Percentiles rank a stretch among this genome's conserved stretches.
Conservation (phyloP, 2,329 filamentous ascomycete species). For the Exserohilum rostratum region DNA sequence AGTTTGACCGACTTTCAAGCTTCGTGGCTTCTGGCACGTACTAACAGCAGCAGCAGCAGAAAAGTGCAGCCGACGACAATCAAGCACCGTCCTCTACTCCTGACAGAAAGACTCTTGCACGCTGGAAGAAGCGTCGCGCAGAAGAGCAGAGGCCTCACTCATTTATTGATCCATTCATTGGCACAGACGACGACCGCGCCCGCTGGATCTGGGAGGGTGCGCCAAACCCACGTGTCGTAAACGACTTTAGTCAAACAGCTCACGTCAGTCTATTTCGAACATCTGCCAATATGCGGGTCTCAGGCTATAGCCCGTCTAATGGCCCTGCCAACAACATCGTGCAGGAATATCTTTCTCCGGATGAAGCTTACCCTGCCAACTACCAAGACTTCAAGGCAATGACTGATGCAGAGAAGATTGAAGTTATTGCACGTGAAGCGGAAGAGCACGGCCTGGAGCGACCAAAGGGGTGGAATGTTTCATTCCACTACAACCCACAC, state of each 20-base stretch:
- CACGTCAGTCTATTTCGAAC: not conserved
- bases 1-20: not conserved
- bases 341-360: slow-evolving; percentile 42
- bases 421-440: slow-evolving; percentile 60
- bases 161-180: slow-evolving; percentile 17
- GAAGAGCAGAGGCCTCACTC: slow-evolving; percentile 12
- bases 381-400: slow-evolving; percentile 42
- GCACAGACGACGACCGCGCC: slow-evolving; percentile 17
- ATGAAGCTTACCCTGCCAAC: slow-evolving; percentile 34
- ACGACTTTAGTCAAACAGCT: not conserved
- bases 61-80: not conserved
- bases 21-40: not conserved
- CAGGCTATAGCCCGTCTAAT: slow-evolving; percentile 23
- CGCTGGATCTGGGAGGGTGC: slow-evolving; percentile 20
- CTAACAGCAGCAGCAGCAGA: slow-evolving; percentile 8
- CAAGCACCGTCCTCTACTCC: not conserved
- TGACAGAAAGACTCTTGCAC: not conserved
- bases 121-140: slow-evolving; percentile 6
- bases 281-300: slow-evolving; percentile 24
- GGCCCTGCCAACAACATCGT: slow-evolving; percentile 42
- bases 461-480: slow-evolving; percentile 87
- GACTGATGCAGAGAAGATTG: slow-evolving; percentile 50
- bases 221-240: slow-evolving; percentile 1
- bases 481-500: slow-evolving; percentile 91
- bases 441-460: slow-evolving; percentile 72